Percentiles rank a stretch among this genome's conserved stretches.
phyloP scores from a whole-genome alignment of 805 yeast species.

The Jamesozyma jinghongensis region DNA sequence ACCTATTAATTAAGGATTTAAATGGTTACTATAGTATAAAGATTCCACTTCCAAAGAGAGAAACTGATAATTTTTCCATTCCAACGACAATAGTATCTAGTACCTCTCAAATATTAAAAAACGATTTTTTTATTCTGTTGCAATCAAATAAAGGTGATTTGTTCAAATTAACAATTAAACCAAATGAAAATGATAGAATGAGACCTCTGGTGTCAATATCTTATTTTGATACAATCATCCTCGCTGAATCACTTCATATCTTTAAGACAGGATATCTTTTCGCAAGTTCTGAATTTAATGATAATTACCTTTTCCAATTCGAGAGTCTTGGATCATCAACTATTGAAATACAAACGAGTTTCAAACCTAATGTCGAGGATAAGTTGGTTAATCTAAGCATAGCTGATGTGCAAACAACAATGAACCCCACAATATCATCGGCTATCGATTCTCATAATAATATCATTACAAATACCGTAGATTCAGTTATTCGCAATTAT shows the following conservation, averaged over 20 bases:
- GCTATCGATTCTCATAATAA: conserved; percentile 19
- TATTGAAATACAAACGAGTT: conserved; percentile 5
- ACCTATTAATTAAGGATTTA: conserved; percentile 42
- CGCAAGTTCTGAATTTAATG: conserved; percentile 53
- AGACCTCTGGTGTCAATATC: conserved; percentile 40
- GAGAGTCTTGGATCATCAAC: conserved; percentile 56
- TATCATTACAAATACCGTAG: conserved; percentile 24
- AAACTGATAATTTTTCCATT: conserved; percentile 9
- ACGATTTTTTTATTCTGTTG: conserved; percentile 52
- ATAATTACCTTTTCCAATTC: conserved; percentile 68
- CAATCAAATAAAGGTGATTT: conserved; percentile 71
- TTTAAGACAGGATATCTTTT: conserved; percentile 70
- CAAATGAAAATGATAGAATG: conserved; percentile 30
- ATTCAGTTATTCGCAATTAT: conserved; percentile 36
- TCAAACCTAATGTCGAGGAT: conserved; percentile 19
- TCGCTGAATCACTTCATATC: conserved; percentile 46
- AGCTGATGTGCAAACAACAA: conserved; percentile 37
- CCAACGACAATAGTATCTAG: conserved; percentile 41
- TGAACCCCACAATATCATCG: conserved; percentile 46
- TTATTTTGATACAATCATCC: conserved; percentile 72
- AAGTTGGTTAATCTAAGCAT: conserved; percentile 49
- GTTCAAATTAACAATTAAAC: conserved; percentile 52
- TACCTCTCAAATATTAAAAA: conserved; percentile 56
- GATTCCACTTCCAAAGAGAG: conserved; percentile 51
- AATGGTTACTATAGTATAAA: conserved; percentile 29